These are phyloP conservation scores for Serendipita sp. DNA, from an alignment of 768 basidiomycete species.

Conservation along the genomic window DNA sequence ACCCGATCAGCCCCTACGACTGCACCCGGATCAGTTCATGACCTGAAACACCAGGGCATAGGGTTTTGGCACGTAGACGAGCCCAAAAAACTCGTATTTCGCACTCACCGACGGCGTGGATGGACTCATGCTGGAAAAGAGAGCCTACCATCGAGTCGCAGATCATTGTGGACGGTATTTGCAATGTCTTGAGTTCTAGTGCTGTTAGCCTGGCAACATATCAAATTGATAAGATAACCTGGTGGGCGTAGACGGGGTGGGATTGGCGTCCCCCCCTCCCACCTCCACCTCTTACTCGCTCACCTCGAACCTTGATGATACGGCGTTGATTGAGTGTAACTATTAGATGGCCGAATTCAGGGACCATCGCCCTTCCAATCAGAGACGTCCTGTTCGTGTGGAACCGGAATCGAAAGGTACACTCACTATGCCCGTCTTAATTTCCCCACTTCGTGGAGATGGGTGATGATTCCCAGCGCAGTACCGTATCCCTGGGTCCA, in stretches of 20 bases:
- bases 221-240: conserved; percentile 4
- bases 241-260: neutral
- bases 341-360: neutral
- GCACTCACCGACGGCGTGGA: conserved; percentile 61
- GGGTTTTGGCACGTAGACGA: neutral
- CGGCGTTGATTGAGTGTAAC: conserved; percentile 82
- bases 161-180: conserved; percentile 81
- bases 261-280: conserved; percentile 3
- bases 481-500: conserved; percentile 65
- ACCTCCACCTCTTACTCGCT: too few relatives aligned
- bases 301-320: conserved; percentile 86
- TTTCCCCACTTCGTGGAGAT: conserved; percentile 62
- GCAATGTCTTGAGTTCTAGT: conserved; percentile 69
- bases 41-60: conserved; percentile 15
- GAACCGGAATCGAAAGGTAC: neutral
- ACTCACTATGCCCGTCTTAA: conserved; percentile 55
- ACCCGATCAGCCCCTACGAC: conserved; percentile 35
- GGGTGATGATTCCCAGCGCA: conserved; percentile 83
- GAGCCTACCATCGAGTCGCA: conserved; percentile 98
- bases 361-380: neutral
- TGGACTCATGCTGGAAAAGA: conserved; percentile 70
- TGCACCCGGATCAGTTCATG: neutral
- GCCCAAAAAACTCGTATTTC: conserved; percentile 9
- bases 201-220: conserved; percentile 54
- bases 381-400: neutral